Base-by-base conservation (phyloP, 371 early-diverging fungal genomes). In the Mucor velutinosus region DNA sequence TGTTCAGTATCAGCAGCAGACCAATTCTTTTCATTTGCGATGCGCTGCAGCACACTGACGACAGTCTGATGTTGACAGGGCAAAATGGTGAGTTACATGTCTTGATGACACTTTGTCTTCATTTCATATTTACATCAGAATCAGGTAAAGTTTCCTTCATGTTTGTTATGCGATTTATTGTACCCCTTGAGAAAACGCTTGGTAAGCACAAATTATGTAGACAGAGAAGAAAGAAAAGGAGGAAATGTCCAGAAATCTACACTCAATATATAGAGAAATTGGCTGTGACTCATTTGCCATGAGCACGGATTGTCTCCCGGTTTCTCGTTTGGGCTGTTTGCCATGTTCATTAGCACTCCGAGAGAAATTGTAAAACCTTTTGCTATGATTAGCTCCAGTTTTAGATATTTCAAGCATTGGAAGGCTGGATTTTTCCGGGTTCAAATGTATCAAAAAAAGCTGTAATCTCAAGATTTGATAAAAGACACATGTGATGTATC, bases 21-120 rank as follows among this genome's bases (percentile, higher is more conserved):
- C 85, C 85, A 85, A 3, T 83, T 76, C 8, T 75, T 71, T 70
- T 82, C 81, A 30, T 71, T 32, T 2, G 62, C 74, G 56, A 74
- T 70, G 32, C 49, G 51, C 27, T 66, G 37, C 15, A 70, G 21
- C 12, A 73, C 25, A 35, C 21, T 43, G 12, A 53, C 63, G 17
- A 67, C 69, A 60, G 64, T 32, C 74, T 74, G 45, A 45, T 45
- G 19, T 45, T 45, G 17, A 45, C 19, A 45, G 19, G 19, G 17
- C 17, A 45, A 45, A 45, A n/a, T 7, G 17, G 8, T 45, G 7
- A 45, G 45, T n/a, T 45, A 45, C 45, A 45, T 45, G 45, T 19
- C 17, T 14, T 4, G 37, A 37, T 14, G 11, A 4, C 14, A 37
- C 14, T n/a, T 6, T n/a, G 0, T 7, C 7, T 45, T 45, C 8